Evolutionary conservation across 225 moss, liverwort and hornwort genomes (phyloP).

Genomic region (Takakia lepidozioides): DNA sequence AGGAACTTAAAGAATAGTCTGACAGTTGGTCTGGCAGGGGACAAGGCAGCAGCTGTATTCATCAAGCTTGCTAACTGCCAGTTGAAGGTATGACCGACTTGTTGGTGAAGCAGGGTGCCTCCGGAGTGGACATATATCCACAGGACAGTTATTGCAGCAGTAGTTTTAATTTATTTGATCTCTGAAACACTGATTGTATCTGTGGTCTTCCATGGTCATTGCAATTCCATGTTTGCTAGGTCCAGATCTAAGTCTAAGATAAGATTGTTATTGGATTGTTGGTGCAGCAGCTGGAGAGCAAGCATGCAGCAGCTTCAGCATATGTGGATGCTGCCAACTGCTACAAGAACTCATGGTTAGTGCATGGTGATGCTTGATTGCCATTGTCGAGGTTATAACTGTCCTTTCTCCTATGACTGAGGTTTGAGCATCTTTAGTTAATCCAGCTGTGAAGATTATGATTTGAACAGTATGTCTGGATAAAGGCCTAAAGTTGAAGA

Average conservation of each 20-base stretch:
- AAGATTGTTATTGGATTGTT: constrained; percentile 7
- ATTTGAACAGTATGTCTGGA: too few relatives aligned
- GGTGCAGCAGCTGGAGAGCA: constrained; percentile 84
- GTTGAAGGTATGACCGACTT: constrained; percentile 44
- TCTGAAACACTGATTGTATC: too few relatives aligned
- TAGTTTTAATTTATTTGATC: neutral
- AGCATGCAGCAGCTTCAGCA: constrained; percentile 95
- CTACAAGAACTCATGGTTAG: constrained; percentile 86
- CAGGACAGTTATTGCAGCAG: too few relatives aligned
- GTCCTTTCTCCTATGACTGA: neutral
- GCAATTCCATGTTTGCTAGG: too few relatives aligned
- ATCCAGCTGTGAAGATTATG: too few relatives aligned
- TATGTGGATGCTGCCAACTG: constrained; percentile 96
- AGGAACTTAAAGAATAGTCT: too few relatives aligned
- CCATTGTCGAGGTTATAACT: neutral
- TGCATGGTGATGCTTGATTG: neutral
- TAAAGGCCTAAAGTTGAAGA: too few relatives aligned
- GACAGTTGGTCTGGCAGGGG: constrained; percentile 55
- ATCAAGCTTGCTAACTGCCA: constrained; percentile 92
- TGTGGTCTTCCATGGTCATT: too few relatives aligned
- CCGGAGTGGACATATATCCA: neutral
- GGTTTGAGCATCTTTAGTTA: too few relatives aligned
- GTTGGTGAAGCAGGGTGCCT: neutral
- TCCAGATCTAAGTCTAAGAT: neutral
- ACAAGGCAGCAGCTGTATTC: constrained; percentile 83